A percentile compares a stretch with the other conserved stretches of the same genome.
These are phyloP conservation scores for Phyllosticta ampelicida DNA, from an alignment of 2,329 filamentous ascomycete species.

Conservation along the genomic window DNA sequence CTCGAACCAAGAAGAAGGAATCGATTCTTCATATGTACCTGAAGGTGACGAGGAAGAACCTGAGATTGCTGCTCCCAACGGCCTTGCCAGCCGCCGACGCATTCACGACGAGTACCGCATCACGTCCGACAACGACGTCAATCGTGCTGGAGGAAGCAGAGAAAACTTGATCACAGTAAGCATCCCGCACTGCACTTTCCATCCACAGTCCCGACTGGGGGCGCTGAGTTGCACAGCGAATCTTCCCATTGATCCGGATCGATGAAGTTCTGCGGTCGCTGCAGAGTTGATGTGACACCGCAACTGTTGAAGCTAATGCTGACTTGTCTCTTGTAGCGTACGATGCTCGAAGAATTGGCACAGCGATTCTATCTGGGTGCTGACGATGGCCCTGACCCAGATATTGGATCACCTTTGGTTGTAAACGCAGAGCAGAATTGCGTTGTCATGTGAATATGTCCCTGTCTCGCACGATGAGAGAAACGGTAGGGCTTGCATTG, in stretches of 20 bases:
- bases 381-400: slow-evolving; percentile 15
- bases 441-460: background rate
- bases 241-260: background rate
- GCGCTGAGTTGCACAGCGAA: background rate
- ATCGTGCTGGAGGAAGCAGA: slow-evolving; percentile 46
- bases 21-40: slow-evolving; percentile 8
- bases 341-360: slow-evolving; percentile 27
- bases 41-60: slow-evolving; percentile 26
- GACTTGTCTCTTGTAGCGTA: slow-evolving; percentile 14
- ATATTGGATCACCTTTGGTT: background rate
- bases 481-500: background rate
- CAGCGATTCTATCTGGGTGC: slow-evolving; percentile 22
- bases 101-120: slow-evolving; percentile 53
- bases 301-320: background rate
- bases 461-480: background rate
- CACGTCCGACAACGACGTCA: slow-evolving; percentile 50
- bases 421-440: background rate
- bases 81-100: slow-evolving; percentile 46
- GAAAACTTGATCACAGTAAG: slow-evolving; percentile 47
- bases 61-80: slow-evolving; percentile 30
- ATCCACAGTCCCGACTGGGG: background rate
- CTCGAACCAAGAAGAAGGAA: slow-evolving; percentile 10
- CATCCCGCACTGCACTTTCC: slow-evolving; percentile 9
- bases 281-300: background rate
- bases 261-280: background rate